Evolutionary conservation across 345 rosid species (phyloP), one percentile per base, ranked within the genome.

Genomic region (Adansonia digitata): DNA sequence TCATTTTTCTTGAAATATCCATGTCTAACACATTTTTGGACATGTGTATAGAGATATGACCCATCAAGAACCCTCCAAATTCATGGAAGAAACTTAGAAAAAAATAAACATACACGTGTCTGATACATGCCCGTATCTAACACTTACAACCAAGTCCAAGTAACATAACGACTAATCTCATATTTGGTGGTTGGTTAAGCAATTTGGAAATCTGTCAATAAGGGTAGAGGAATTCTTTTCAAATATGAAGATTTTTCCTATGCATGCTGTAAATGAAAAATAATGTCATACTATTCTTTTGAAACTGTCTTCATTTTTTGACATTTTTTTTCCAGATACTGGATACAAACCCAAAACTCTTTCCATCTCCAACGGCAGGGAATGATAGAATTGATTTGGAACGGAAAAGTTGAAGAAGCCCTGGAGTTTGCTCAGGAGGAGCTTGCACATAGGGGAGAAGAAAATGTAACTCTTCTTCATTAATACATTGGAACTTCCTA

Each of bases 281-380:
- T 2, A 63, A 5, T 22, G 24, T 48, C 29, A 20, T 66, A 1
- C 18, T 26, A 15, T 40, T 10, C n/a, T 42, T 53, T 75, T 2
- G 7, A 35, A 52, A 14, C 52, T 35, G 18, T 65, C 26, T 15
- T 24, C 5, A 13, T 15, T 34, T 39, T 39, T 37, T 31, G 39
- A 59, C 29, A 26, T 22, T 52, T 65, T 35, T 35, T 43, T 68
- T 80, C 84, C 89, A 89, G 98, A 90, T 94, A 75, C 64, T 91
- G 82, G 97, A 95, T 79, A 93, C 94, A 40, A 93, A 95, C 78
- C 98, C 97, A 0, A 93, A 90, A 83, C 88, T 95, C 48, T 95
- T 90, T 95, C 84, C 99, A 95, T 81, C 99, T 95, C 60, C 99
- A 95, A 81, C 98, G 91, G 77, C 98, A 95, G 77, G 89, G 91